Evolutionary conservation across 192 early-diverging fungal genomes (phyloP).

Genomic region (Thoreauomyces humboldtii): DNA sequence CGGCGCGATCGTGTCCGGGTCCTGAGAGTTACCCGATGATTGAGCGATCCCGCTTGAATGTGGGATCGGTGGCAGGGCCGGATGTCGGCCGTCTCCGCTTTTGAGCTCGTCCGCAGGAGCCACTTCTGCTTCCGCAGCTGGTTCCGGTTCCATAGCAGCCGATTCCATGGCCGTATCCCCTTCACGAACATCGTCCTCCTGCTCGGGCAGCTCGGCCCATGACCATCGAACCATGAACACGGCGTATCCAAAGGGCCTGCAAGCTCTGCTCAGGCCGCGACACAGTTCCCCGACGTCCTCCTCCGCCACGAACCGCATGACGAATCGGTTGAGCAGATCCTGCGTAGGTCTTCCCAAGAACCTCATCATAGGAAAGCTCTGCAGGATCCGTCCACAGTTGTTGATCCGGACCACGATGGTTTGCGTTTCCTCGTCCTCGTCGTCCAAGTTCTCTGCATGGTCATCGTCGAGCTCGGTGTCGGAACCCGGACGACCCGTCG

Average conservation of each 20-base stretch:
- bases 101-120: not conserved
- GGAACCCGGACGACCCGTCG: not conserved
- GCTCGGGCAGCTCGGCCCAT: conserved; percentile 19
- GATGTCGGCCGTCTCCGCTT: not conserved
- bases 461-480: not conserved
- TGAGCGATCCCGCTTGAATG: too few relatives aligned
- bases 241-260: conserved; percentile 18
- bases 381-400: conserved; percentile 33
- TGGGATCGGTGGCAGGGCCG: not conserved
- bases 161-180: too few relatives aligned
- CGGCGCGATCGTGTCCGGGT: too few relatives aligned
- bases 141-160: not conserved
- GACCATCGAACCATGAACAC: conserved; percentile 38
- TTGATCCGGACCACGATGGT: conserved; percentile 27
- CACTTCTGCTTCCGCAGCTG: not conserved
- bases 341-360: conserved; percentile 24
- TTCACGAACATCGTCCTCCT: too few relatives aligned
- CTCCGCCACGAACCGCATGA: conserved; percentile 34
- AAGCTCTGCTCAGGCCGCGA: conserved; percentile 20
- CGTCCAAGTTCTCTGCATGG: not conserved
- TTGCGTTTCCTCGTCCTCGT: not conserved
- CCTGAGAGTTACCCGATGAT: too few relatives aligned
- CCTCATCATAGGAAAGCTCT: conserved; percentile 20
- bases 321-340: conserved; percentile 29
- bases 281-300: conserved; percentile 27